phyloP scores from a whole-genome alignment of 1,139 yeast species.

The Debaryomycetaceae sp. region DNA sequence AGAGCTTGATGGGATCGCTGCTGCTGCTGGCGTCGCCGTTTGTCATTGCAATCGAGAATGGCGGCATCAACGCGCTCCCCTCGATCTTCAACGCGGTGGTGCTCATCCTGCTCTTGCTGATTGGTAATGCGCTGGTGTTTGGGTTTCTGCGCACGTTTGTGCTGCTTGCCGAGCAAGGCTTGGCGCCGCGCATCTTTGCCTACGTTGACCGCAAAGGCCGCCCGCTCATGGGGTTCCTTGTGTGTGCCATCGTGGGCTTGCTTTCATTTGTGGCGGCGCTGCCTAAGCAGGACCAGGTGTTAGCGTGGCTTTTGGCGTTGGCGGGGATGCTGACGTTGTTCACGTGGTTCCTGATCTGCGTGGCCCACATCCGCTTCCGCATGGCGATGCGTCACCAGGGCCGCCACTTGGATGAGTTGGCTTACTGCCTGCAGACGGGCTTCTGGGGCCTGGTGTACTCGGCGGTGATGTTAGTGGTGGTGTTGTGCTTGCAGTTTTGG shows the following conservation, averaged over 20 bases:
- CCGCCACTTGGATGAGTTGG: constrained; percentile 30
- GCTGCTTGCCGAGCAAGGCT: constrained; percentile 37
- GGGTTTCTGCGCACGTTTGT: constrained; percentile 42
- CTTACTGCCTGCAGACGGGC: constrained; percentile 36
- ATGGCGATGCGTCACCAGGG: constrained; percentile 29
- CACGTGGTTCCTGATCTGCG: constrained; percentile 40
- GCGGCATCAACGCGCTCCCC: constrained; percentile 39
- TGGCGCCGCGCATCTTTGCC: constrained; percentile 32
- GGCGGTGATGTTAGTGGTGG: constrained; percentile 25
- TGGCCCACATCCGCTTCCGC: constrained; percentile 37
- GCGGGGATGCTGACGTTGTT: constrained; percentile 40
- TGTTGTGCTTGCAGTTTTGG: constrained; percentile 41
- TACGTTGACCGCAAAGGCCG: constrained; percentile 41
- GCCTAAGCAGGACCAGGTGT: constrained; percentile 31
- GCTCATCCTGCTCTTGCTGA: constrained; percentile 37
- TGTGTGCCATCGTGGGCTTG: constrained; percentile 33
- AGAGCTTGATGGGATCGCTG: constrained; percentile 27
- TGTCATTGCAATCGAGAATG: constrained; percentile 39
- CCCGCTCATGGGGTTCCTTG: constrained; percentile 36
- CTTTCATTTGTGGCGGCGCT: constrained; percentile 41
- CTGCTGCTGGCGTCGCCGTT: constrained; percentile 38
- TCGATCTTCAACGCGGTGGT: constrained; percentile 42
- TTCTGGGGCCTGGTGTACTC: constrained; percentile 35
- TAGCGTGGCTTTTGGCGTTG: constrained; percentile 39
- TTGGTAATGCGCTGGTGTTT: constrained; percentile 42